Base-by-base conservation (phyloP, 305 asterid genomes). In the Rubia tinctorum region DNA sequence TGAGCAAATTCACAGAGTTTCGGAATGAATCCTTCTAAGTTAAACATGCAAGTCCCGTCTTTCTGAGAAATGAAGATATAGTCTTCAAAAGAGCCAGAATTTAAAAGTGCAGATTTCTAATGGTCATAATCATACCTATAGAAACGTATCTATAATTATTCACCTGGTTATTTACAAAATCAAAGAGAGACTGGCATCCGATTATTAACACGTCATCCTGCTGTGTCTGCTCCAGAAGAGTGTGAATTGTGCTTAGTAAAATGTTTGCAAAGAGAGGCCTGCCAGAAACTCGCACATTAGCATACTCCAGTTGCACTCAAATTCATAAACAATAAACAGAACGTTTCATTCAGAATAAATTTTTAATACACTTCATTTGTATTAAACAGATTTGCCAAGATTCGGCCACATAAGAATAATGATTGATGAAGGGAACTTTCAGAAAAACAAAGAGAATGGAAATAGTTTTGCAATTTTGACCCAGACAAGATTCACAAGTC, bases 151-250 rank as follows among this genome's bases (percentile, higher is more conserved):
- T 63, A 60, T 79, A 59, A 71, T n/a, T 23, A 66, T 43, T 27
- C 69, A 93, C 99, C 97, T 95, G 99, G 87, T 91, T 95, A 83
- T 88, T 93, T 76, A 95, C 93, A 81, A 93, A 95, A 84, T 95
- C 97, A 77, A 91, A 95, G 77, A 95, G 88, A 74, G 96, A 84
- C 79, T 86, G 88, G 80, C 98, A 91, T 84, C 99, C 99, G 66
- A 88, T 81, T 73, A 87, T 88, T 72, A 91, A 71, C 80, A 95
- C 79, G 74, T 93, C 97, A 81, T 91, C 96, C 76, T 90, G 96
- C 71, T 84, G 84, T 23, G 93, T 84, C 85, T 95, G 97, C 71
- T 93, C 99, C 83, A 95, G 86, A 83, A 95, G 86, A 71, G 90
- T 85, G 70, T 87, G 89, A 78, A 95, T 80, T 74, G 91, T 83